Conservation (phyloP, 805 yeast species). For the Candida caryicola region DNA sequence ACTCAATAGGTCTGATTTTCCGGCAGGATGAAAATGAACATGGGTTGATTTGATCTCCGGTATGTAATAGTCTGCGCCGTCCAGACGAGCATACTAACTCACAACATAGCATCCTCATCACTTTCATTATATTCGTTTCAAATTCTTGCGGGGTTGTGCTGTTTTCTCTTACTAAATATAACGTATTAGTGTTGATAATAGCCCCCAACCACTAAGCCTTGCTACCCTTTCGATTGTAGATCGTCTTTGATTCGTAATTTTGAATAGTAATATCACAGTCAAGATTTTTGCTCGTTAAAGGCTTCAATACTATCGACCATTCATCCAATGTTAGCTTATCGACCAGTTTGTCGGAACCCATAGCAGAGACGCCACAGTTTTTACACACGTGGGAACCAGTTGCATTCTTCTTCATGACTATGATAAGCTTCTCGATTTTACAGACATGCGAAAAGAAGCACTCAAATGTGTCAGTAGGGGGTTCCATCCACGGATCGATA, state of each 20-base stretch:
- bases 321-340: conserved; percentile 13
- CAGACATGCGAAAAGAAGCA: conserved; percentile 14
- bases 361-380: conserved; percentile 29
- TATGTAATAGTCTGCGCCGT: no score
- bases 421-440: conserved; percentile 19
- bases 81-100: no score
- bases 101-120: no score
- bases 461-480: conserved; percentile 22
- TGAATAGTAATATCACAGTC: conserved; percentile 14
- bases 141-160: no score
- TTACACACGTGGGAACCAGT: conserved; percentile 26
- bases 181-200: no score
- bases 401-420: conserved; percentile 24
- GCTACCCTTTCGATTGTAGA: conserved; percentile 6
- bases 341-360: conserved; percentile 5
- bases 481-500: conserved; percentile 17
- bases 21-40: no score
- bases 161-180: no score
- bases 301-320: conserved; percentile 18
- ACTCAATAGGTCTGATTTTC: background rate
- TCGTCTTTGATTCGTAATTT: conserved; percentile 12
- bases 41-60: no score
- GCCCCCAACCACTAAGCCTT: no score
- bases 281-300: conserved; percentile 11
- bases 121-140: no score